These are phyloP conservation scores for Phytophthora melonis DNA, from an alignment of 352 stramenopile species.

Conservation along the genomic window DNA sequence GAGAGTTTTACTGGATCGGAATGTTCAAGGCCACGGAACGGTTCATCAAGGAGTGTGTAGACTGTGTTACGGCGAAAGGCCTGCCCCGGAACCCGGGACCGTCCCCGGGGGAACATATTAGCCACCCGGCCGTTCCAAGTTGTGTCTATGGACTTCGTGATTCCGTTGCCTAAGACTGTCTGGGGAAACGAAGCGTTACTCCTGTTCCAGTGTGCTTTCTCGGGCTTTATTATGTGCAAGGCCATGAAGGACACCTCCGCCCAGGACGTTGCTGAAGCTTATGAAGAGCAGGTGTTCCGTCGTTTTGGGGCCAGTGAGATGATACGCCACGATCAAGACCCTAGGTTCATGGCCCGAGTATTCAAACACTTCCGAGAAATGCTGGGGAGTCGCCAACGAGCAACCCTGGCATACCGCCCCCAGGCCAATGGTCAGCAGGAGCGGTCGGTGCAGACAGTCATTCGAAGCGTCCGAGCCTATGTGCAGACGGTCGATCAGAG, in stretches of 20 bases:
- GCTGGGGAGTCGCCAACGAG: constrained; percentile 26
- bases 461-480: constrained; percentile 28
- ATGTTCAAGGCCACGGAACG: constrained; percentile 8
- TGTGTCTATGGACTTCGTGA: neutral
- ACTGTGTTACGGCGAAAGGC: constrained; percentile 2
- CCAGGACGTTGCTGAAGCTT: neutral
- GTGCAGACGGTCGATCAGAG: constrained; percentile 28
- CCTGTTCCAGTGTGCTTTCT: no score
- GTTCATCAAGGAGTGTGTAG: constrained; percentile 11
- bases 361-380: constrained; percentile 39
- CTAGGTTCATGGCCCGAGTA: neutral
- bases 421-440: constrained; percentile 52
- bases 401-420: constrained; percentile 39
- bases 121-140: neutral
- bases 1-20: constrained; percentile 15
- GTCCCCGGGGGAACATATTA: neutral
- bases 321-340: neutral
- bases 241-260: neutral
- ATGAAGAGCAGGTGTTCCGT: neutral
- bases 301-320: neutral
- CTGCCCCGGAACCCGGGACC: constrained; percentile 1
- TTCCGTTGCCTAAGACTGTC: neutral
- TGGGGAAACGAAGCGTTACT: neutral
- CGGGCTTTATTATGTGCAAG: neutral
- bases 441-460: constrained; percentile 40